These are phyloP conservation scores for Solanum lycopersicoides DNA, from an alignment of 257 asterid species.

Conservation along the genomic window DNA sequence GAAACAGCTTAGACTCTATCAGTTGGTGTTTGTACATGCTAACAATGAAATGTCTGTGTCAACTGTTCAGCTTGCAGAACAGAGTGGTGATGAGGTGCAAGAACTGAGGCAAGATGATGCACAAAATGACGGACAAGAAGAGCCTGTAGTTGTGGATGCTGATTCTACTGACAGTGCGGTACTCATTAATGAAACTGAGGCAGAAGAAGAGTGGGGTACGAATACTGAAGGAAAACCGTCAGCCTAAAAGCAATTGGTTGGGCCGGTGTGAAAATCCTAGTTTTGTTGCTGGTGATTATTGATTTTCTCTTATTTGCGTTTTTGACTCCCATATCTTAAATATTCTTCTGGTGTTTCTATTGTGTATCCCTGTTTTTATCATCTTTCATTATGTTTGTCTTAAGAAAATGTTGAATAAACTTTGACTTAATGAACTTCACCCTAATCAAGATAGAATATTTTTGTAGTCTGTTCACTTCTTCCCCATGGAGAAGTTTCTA, in stretches of 20 bases:
- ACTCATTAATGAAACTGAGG: slow-evolving; percentile 64
- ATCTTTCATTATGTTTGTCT: neutral
- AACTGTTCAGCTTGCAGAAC: slow-evolving; percentile 30
- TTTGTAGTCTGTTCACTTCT: neutral
- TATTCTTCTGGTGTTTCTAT: neutral
- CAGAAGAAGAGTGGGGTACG: slow-evolving; percentile 95
- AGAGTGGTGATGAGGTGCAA: slow-evolving; percentile 51
- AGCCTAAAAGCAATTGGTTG: slow-evolving; percentile 78
- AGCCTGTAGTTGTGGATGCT: slow-evolving; percentile 63
- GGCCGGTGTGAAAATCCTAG: slow-evolving; percentile 62
- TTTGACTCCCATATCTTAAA: slow-evolving; percentile 8
- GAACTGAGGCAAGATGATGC: slow-evolving; percentile 33
- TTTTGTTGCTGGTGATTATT: slow-evolving; percentile 70
- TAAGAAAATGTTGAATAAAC: neutral
- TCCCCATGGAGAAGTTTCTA: neutral
- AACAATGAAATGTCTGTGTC: neutral
- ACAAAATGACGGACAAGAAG: slow-evolving; percentile 24
- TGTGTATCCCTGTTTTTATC: neutral
- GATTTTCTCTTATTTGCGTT: slow-evolving; percentile 41
- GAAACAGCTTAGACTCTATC: neutral
- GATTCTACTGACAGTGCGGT: slow-evolving; percentile 76
- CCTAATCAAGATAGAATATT: neutral
- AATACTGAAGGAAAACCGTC: slow-evolving; percentile 79
- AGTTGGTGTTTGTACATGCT: neutral
- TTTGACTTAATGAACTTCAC: neutral